Conservation (phyloP, 768 basidiomycete genomes). For the Mycena crocata region DNA sequence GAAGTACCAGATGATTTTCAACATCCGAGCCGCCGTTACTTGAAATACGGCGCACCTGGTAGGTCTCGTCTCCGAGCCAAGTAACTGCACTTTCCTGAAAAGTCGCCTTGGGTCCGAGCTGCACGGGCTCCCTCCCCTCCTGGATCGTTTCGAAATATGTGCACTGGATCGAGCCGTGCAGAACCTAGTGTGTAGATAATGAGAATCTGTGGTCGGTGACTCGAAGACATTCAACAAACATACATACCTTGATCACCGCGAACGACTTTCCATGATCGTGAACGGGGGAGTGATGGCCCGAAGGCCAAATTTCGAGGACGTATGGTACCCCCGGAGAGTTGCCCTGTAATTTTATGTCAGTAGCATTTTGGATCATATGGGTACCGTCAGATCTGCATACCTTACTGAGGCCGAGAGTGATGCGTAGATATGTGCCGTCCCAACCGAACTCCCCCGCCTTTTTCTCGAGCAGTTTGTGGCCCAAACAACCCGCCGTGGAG, state of each 20-base stretch:
- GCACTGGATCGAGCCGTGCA: conserved; percentile 35
- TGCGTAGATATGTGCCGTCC: conserved; percentile 36
- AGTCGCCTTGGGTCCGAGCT: conserved; percentile 9
- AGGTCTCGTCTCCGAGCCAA: conserved; percentile 34
- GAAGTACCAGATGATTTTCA: too few relatives aligned
- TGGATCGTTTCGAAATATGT: neutral
- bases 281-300: conserved; percentile 35
- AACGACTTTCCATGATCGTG: conserved; percentile 38
- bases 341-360: conserved; percentile 12
- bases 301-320: conserved; percentile 41
- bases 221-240: too few relatives aligned
- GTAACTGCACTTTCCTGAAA: conserved; percentile 33
- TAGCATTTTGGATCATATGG: too few relatives aligned
- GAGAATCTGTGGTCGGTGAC: too few relatives aligned
- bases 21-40: neutral
- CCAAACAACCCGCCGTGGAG: conserved; percentile 30
- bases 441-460: conserved; percentile 32
- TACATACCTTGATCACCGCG: conserved; percentile 38
- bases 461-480: conserved; percentile 30
- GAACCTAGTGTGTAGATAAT: neutral
- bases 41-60: conserved; percentile 35
- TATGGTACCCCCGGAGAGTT: conserved; percentile 39
- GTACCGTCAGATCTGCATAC: neutral
- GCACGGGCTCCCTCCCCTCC: neutral
- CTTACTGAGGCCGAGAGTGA: conserved; percentile 34